Percentiles rank a stretch among this genome's conserved stretches.
These are phyloP conservation scores for Clonostachys solani DNA, from an alignment of 2,329 filamentous ascomycete species.

Conservation along the genomic window DNA sequence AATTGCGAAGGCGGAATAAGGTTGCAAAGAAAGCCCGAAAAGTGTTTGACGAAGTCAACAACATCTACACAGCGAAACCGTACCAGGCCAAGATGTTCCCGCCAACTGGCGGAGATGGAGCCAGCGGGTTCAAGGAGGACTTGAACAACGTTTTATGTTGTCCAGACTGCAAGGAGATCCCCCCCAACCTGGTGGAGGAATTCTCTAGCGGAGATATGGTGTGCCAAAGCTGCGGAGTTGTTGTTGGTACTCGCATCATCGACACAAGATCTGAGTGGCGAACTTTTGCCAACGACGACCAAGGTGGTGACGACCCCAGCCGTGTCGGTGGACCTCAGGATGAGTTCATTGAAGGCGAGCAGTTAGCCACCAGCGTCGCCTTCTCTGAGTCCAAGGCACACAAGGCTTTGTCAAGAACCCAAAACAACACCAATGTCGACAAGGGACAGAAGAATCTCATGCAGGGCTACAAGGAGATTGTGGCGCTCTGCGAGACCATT, in stretches of 20 bases:
- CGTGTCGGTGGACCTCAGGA: slow-evolving; percentile 96
- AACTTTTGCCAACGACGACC: slow-evolving; percentile 97
- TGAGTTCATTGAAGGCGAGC: slow-evolving; percentile 82
- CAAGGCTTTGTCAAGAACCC: slow-evolving; percentile 75
- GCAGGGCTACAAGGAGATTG: slow-evolving; percentile 85
- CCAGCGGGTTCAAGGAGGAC: slow-evolving; percentile 66
- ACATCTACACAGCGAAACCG: slow-evolving; percentile 35
- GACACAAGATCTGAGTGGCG: slow-evolving; percentile 98
- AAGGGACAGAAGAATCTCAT: slow-evolving; percentile 80
- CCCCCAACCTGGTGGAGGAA: slow-evolving; percentile 91
- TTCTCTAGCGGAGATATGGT: slow-evolving; percentile 91
- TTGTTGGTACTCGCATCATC: slow-evolving; percentile 86
- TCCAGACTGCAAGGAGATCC: slow-evolving; percentile 84
- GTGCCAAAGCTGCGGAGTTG: slow-evolving; percentile 85
- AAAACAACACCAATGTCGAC: slow-evolving; percentile 81
- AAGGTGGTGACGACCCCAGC: slow-evolving; percentile 92
- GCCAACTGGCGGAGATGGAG: slow-evolving; percentile 23
- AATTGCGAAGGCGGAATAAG: slow-evolving; percentile 24
- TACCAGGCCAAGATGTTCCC: slow-evolving; percentile 43
- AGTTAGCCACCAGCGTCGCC: slow-evolving; percentile 83
- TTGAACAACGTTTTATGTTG: slow-evolving; percentile 83
- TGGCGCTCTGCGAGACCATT: slow-evolving; percentile 79
- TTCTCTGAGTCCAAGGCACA: slow-evolving; percentile 71
- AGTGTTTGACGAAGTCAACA: slow-evolving; percentile 32
- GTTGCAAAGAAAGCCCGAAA: slow-evolving; percentile 27